Evolutionary conservation across 2,329 filamentous ascomycete species (phyloP).

Genomic region (Lasiodiplodia gonubiensis): DNA sequence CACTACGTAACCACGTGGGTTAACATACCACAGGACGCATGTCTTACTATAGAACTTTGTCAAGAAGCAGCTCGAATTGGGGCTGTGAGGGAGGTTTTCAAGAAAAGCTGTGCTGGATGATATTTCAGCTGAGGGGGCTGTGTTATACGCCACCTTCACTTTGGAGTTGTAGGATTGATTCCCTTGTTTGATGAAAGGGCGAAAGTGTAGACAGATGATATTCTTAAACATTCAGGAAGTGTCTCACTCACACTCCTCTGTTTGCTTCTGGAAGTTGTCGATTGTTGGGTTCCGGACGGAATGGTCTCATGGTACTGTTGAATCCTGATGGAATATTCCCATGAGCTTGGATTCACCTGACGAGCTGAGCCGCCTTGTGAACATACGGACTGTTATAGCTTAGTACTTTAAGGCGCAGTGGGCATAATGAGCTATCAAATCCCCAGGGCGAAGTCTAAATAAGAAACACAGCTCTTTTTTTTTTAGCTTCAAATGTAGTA

Average conservation of each 20-base stretch:
- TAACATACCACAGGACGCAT: no score
- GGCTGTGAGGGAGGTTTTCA: no score
- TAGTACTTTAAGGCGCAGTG: no score
- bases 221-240: background rate
- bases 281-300: background rate
- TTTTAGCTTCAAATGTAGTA: no score
- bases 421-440: no score
- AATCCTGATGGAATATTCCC: slow-evolving; percentile 2
- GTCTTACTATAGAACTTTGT: no score
- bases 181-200: background rate
- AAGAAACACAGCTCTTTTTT: no score
- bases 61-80: no score
- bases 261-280: background rate
- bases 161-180: background rate
- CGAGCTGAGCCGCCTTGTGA: background rate
- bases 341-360: background rate
- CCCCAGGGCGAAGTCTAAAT: no score
- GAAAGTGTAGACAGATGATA: background rate
- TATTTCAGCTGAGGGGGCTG: background rate
- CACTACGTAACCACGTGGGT: no score
- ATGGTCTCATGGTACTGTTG: background rate
- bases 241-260: background rate
- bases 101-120: background rate
- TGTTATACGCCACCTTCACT: background rate
- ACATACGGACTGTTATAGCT: background rate